These are phyloP conservation scores for Xylaria multiplex DNA, from an alignment of 2,329 filamentous ascomycete genomes.

Conservation along the genomic window DNA sequence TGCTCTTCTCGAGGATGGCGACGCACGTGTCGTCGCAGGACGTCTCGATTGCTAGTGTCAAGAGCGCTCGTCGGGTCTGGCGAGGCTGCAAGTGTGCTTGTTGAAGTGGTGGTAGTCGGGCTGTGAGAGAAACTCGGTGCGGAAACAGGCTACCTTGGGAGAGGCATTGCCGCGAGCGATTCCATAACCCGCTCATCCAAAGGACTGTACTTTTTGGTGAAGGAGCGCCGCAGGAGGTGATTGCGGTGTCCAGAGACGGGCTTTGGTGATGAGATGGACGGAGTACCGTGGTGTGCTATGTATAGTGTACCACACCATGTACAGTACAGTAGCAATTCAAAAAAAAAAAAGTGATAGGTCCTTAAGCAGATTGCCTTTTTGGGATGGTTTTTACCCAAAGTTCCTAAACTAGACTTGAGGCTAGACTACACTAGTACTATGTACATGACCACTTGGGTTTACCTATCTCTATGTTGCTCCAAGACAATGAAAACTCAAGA, in stretches of 20 bases:
- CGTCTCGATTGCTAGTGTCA: slow-evolving; percentile 80
- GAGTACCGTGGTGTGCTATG: too few species aligned
- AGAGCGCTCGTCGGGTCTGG: slow-evolving; percentile 47
- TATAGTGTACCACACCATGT: too few species aligned
- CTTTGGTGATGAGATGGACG: neutral
- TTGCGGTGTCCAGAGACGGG: neutral
- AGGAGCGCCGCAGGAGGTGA: neutral
- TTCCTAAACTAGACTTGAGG: too few species aligned
- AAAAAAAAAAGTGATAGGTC: neutral
- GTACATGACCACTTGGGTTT: too few species aligned
- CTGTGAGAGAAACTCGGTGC: neutral
- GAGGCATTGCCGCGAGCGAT: slow-evolving; percentile 30
- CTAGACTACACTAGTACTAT: too few species aligned
- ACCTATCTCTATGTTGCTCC: too few species aligned
- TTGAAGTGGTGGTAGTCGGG: neutral
- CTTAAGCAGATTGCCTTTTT: slow-evolving; percentile 2
- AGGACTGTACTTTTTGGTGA: neutral
- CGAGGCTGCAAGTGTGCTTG: neutral
- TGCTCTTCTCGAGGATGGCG: slow-evolving; percentile 73
- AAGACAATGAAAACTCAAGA: neutral
- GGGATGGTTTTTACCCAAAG: neutral
- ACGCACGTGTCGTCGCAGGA: slow-evolving; percentile 96
- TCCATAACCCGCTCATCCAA: slow-evolving; percentile 32
- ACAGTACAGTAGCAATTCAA: neutral
- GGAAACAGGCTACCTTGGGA: slow-evolving; percentile 23